Evolutionary conservation across 805 yeast genomes (phyloP).

Genomic region (Sporopachydermia quercuum): DNA sequence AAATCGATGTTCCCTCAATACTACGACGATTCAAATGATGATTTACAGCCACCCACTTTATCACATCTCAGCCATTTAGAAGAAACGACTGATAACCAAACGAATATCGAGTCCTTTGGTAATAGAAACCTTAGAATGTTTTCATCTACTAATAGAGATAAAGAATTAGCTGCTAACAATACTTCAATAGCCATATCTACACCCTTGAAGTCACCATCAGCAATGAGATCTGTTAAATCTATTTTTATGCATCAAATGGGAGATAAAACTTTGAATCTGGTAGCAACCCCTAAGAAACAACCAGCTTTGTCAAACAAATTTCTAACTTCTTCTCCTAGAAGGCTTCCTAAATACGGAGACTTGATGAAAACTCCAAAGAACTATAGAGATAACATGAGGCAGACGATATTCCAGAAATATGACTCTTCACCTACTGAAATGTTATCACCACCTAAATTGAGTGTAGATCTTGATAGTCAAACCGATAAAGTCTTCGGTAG

Average conservation of each 20-base stretch:
- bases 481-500: too few relatives aligned
- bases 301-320: slow-evolving; percentile 3
- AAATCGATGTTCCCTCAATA: too few relatives aligned
- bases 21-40: too few relatives aligned
- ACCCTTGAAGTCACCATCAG: slow-evolving; percentile 3
- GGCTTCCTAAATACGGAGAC: slow-evolving; percentile 2
- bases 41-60: too few relatives aligned
- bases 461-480: too few relatives aligned
- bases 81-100: too few relatives aligned
- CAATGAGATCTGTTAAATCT: too few relatives aligned
- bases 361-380: slow-evolving; percentile 3
- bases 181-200: slow-evolving; percentile 8
- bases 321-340: slow-evolving; percentile 4
- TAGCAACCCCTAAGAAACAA: slow-evolving; percentile 16
- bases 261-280: slow-evolving; percentile 20
- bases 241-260: slow-evolving; percentile 16
- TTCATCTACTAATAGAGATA: too few relatives aligned
- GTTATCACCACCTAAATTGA: not conserved
- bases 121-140: too few relatives aligned
- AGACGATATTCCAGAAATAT: slow-evolving; percentile 3
- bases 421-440: slow-evolving; percentile 5
- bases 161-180: too few relatives aligned
- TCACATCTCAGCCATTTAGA: too few relatives aligned
- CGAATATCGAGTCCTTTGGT: too few relatives aligned
- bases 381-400: slow-evolving; percentile 3